phyloP scores from a whole-genome alignment of 2,329 filamentous ascomycete species.

The Hymenoscyphus infarciens region DNA sequence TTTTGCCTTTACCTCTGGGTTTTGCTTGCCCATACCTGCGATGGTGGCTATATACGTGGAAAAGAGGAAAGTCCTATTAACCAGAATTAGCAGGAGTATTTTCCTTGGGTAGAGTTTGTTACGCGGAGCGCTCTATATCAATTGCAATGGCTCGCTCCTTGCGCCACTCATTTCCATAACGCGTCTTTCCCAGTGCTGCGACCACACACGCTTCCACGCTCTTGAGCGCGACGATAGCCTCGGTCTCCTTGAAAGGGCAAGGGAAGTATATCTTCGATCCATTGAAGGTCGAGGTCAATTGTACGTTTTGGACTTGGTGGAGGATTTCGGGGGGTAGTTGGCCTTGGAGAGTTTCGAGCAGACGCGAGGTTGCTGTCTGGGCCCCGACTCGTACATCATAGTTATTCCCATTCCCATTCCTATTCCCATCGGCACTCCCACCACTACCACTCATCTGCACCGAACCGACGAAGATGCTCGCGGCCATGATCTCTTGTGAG shows the following conservation, averaged over 20 bases:
- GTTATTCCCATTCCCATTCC: background rate
- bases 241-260: conserved; percentile 47
- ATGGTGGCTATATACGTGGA: conserved; percentile 56
- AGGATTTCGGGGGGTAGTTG: conserved; percentile 26
- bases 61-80: conserved; percentile 47
- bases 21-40: conserved; percentile 47
- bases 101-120: background rate
- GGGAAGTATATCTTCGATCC: conserved; percentile 41
- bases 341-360: conserved; percentile 19
- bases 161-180: conserved; percentile 49
- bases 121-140: conserved; percentile 50
- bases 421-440: background rate
- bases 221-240: conserved; percentile 43
- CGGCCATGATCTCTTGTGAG: conserved; percentile 1
- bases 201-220: conserved; percentile 47
- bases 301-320: conserved; percentile 26
- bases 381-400: conserved; percentile 31
- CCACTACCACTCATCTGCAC: background rate
- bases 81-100: background rate
- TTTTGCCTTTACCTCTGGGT: conserved; percentile 45
- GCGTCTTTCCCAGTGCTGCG: conserved; percentile 55
- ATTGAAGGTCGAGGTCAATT: conserved; percentile 28
- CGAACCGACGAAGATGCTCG: background rate
- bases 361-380: conserved; percentile 23
- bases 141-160: conserved; percentile 45